A percentile compares a stretch with the other conserved stretches of the same genome.
Evolutionary conservation across 805 yeast species (phyloP).

Genomic region (Yamadazyma endophytica): DNA sequence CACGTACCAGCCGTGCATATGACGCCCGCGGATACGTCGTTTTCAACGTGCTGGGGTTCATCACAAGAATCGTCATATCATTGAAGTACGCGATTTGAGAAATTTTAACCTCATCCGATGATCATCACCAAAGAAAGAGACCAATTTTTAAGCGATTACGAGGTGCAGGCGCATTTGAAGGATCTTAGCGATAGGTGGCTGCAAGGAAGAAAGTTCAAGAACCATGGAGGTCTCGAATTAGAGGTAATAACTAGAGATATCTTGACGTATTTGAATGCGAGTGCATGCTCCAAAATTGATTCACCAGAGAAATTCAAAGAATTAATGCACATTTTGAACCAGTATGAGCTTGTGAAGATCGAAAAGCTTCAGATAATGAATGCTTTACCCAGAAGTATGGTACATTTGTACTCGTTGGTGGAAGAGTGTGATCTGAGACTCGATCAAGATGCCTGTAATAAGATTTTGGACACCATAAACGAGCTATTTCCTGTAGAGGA

Average conservation of each 20-base stretch:
- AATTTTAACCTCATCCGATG: neutral
- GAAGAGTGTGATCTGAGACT: constrained; percentile 93
- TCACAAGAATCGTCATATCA: constrained; percentile 26
- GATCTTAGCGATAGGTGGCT: constrained; percentile 27
- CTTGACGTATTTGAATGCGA: constrained; percentile 33
- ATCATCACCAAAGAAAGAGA: constrained; percentile 36
- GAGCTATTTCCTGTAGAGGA: constrained; percentile 48
- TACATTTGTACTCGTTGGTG: constrained; percentile 70
- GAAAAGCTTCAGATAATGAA: constrained; percentile 84
- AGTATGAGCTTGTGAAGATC: constrained; percentile 65
- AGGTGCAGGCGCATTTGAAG: constrained; percentile 54
- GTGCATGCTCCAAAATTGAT: constrained; percentile 19
- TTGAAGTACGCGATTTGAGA: no score
- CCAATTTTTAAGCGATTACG: constrained; percentile 59
- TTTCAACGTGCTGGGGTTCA: constrained; percentile 23
- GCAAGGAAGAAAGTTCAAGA: constrained; percentile 22
- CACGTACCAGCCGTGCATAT: constrained; percentile 13
- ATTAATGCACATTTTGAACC: constrained; percentile 44
- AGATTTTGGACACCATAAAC: constrained; percentile 53
- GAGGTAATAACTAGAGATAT: constrained; percentile 50
- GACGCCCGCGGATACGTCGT: constrained; percentile 21
- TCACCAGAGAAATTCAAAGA: constrained; percentile 20
- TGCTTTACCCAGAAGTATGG: constrained; percentile 74
- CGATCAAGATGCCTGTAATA: constrained; percentile 58
- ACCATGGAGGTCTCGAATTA: constrained; percentile 42